Evolutionary conservation across 2,329 filamentous ascomycete species (phyloP).

Genomic region (Cercospora janseana): DNA sequence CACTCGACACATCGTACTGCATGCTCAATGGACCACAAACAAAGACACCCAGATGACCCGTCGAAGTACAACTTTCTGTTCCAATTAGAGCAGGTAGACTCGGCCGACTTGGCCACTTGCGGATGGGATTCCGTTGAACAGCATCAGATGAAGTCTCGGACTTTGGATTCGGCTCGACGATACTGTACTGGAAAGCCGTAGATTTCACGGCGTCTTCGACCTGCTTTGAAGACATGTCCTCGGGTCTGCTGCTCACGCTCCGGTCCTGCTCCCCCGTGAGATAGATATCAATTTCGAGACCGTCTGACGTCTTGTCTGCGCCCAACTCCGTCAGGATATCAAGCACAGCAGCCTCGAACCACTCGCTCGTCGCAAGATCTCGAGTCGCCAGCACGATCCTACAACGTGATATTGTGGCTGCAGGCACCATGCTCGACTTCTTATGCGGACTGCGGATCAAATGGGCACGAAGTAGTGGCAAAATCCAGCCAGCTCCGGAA

Average conservation of each 20-base stretch:
- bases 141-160: constrained; percentile 18
- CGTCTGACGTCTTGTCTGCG: constrained; percentile 15
- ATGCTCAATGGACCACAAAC: constrained; percentile 48
- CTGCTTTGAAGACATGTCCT: constrained; percentile 9
- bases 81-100: constrained; percentile 34
- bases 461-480: constrained; percentile 49
- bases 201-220: constrained; percentile 11
- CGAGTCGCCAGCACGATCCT: constrained; percentile 37
- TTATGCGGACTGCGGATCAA: constrained; percentile 17
- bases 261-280: constrained; percentile 20
- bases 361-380: constrained; percentile 36
- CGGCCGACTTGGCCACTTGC: constrained; percentile 33
- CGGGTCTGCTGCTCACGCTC: not conserved
- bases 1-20: constrained; percentile 50
- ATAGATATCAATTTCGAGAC: constrained; percentile 22
- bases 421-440: constrained; percentile 2
- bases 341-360: constrained; percentile 38
- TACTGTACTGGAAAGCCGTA: not conserved
- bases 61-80: constrained; percentile 25
- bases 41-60: constrained; percentile 37
- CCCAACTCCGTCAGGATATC: constrained; percentile 31
- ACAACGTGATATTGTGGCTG: not conserved
- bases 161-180: constrained; percentile 11
- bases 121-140: not conserved
- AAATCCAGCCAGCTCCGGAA: constrained; percentile 54